Base-by-base conservation (phyloP, 441 rosid species). In the Jatropha multifida region DNA sequence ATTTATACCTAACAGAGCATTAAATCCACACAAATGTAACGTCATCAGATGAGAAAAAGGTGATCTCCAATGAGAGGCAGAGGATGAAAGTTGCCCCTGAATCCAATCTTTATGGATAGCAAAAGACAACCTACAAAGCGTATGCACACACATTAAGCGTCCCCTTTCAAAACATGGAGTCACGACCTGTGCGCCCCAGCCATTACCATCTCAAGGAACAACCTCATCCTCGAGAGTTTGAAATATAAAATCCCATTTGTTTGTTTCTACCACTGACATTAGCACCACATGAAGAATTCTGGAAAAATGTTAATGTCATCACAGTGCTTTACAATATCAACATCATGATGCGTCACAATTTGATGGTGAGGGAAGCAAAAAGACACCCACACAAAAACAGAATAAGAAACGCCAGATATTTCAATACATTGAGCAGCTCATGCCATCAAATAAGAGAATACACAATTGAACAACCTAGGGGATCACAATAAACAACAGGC, bases 401-500 rank as follows among this genome's bases (percentile, higher is more conserved):
- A 12, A 69, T 15, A 48, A 12, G 1, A 10, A 11, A 11, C 27
- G 68, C 52, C 60, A 61, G 17, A 73, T 49, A 12, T 62, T 40
- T 49, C 65, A 74, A 65, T 54, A 54, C 71, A 74, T 10, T 15
- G 55, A 65, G 63, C 55, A 65, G 61, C 64, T 65, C 70, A 64
- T 52, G 76, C 69, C 63, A 20, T 20, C 41, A 7, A 49, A 63
- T 55, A 66, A 46, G 69, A 69, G 68, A 54, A 27, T 69, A 71
- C 59, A 62, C 23, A 32, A 60, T 56, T 65, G 62, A 62, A 71
- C 68, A 71, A 58, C 65, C 54, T 56, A 18, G 48, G 65, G n/a
- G 61, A 65, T 38, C 44, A 54, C 52, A 60, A 80, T 76, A 59
- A 61, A 63, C 79, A 79, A 72, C 65, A 76, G 73, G 71, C 76